Conservation (phyloP, 345 rosid species). For the Lepidium sativum region DNA sequence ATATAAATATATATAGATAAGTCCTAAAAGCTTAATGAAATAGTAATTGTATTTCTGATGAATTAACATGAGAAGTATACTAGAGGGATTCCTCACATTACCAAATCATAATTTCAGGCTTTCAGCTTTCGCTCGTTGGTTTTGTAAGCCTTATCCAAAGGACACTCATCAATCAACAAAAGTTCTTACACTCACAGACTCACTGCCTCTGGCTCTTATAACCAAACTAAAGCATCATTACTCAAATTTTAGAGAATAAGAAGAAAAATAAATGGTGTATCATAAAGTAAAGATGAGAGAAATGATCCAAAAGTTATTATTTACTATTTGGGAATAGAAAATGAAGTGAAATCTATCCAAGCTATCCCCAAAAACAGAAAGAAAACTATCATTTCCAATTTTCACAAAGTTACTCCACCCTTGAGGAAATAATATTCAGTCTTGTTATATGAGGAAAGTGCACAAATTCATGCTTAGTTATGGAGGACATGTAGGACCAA, state of each 20-base stretch:
- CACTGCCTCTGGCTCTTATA: slow-evolving; percentile 3
- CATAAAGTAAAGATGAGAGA: background rate
- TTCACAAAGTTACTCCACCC: background rate
- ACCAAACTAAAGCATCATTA: background rate
- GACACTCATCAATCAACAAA: background rate
- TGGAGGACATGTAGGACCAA: slow-evolving; percentile 17
- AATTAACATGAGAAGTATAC: background rate
- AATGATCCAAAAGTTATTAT: background rate
- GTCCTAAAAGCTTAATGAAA: background rate
- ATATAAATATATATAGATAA: background rate
- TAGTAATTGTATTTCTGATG: background rate
- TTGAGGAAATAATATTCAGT: background rate
- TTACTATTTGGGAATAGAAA: background rate
- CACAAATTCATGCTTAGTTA: background rate
- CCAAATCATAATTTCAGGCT: slow-evolving; percentile 15
- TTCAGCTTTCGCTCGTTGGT: slow-evolving; percentile 12
- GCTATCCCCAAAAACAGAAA: background rate
- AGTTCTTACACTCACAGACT: slow-evolving; percentile 2
- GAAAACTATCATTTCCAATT: background rate
- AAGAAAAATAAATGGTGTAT: background rate
- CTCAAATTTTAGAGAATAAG: background rate
- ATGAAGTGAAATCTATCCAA: background rate
- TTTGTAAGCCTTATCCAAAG: background rate
- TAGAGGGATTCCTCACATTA: slow-evolving; percentile 1
- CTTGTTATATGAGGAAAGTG: background rate